A percentile compares a stretch with the other conserved stretches of the same genome.
Conservation (phyloP, 177 flowering plant genomes). For the Tripterygium wilfordii region DNA sequence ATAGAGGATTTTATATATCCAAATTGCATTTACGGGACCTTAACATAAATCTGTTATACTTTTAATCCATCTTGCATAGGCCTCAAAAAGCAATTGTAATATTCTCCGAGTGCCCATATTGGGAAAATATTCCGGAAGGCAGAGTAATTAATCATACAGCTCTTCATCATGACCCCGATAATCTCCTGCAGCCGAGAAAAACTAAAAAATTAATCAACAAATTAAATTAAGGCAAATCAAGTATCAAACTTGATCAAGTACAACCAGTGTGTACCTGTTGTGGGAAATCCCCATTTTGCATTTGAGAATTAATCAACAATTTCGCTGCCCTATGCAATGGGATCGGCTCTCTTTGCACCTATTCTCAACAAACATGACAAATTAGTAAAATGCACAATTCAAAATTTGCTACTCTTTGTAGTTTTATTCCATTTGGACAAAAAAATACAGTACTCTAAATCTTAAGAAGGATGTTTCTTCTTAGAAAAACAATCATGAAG, state of each 20-base stretch:
- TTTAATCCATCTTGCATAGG: too few relatives aligned
- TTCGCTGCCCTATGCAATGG: slow-evolving; percentile 46
- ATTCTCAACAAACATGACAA: too few relatives aligned
- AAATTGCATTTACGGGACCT: too few relatives aligned
- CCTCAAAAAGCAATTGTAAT: slow-evolving; percentile 16
- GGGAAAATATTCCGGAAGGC: slow-evolving; percentile 39
- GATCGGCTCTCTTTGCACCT: slow-evolving; percentile 41
- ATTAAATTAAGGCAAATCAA: too few relatives aligned
- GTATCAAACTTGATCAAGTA: too few relatives aligned
- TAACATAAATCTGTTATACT: too few relatives aligned
- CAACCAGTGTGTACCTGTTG: slow-evolving; percentile 45
- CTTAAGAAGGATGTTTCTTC: too few relatives aligned
- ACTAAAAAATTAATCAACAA: not conserved
- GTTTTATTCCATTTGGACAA: too few relatives aligned
- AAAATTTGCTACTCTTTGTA: not conserved
- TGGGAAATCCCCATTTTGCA: slow-evolving; percentile 60
- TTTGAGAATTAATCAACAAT: slow-evolving; percentile 37
- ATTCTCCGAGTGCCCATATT: too few relatives aligned
- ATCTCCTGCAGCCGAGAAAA: slow-evolving; percentile 52
- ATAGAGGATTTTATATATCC: too few relatives aligned
- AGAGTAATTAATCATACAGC: slow-evolving; percentile 35
- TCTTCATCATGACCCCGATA: slow-evolving; percentile 43
- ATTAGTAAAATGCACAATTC: not conserved
- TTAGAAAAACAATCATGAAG: too few relatives aligned
- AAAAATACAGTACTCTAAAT: too few relatives aligned